These are phyloP conservation scores for Ceratocystis albifundus DNA, from an alignment of 2,329 filamentous ascomycete species.

Conservation along the genomic window DNA sequence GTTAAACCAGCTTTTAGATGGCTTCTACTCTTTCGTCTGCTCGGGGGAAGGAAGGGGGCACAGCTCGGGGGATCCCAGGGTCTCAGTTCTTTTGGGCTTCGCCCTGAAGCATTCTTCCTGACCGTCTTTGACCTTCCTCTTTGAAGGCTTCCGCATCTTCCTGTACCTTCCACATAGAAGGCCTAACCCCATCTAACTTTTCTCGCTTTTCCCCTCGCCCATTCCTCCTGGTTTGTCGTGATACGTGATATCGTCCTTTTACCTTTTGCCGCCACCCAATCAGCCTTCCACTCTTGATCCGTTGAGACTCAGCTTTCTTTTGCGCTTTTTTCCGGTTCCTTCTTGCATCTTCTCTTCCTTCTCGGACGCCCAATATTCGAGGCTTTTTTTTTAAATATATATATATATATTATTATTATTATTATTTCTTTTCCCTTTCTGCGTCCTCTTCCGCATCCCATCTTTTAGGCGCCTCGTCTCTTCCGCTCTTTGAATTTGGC, in stretches of 20 bases:
- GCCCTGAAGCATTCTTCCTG: slow-evolving; percentile 7
- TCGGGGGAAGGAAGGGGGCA: too few relatives aligned
- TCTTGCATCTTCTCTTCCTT: neutral
- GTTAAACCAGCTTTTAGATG: slow-evolving; percentile 1
- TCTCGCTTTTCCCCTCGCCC: slow-evolving; percentile 2
- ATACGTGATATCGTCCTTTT: neutral
- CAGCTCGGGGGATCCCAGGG: too few relatives aligned
- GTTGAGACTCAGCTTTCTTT: neutral
- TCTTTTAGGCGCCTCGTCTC: neutral
- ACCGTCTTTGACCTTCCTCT: neutral
- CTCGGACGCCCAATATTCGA: too few relatives aligned
- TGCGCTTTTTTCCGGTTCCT: neutral
- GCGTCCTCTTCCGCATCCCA: neutral
- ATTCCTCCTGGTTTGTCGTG: neutral
- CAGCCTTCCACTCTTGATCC: neutral
- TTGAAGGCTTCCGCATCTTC: neutral
- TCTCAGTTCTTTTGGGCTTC: neutral
- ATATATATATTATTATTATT: neutral
- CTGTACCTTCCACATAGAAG: neutral
- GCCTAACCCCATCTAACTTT: neutral
- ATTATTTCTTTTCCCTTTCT: too few relatives aligned
- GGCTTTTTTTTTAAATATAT: neutral
- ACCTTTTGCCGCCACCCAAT: neutral
- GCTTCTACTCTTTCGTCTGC: neutral
- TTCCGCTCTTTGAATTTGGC: neutral